phyloP scores from a whole-genome alignment of 2,329 filamentous ascomycete genomes.

The Aureobasidium subglaciale region DNA sequence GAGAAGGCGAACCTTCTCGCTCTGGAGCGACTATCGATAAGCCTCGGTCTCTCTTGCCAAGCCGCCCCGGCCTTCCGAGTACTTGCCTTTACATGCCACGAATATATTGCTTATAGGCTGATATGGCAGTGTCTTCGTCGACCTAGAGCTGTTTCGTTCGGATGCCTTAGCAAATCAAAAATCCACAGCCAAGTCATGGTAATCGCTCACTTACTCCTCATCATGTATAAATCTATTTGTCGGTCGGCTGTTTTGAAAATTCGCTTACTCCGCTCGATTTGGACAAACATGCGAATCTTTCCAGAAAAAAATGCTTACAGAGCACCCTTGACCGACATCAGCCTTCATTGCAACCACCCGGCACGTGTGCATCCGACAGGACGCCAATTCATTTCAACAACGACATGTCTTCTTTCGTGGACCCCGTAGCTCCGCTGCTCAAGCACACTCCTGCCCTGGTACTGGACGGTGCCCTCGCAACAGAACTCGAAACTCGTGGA shows the following conservation, averaged over 20 bases:
- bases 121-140: neutral
- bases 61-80: neutral
- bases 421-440: conserved; percentile 12
- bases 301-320: conserved; percentile 9
- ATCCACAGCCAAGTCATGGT: too few species aligned
- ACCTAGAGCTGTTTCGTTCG: too few species aligned
- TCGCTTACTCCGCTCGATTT: conserved; percentile 3
- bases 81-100: neutral
- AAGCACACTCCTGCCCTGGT: conserved; percentile 25
- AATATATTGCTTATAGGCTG: neutral
- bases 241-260: neutral
- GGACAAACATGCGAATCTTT: conserved; percentile 9
- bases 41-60: neutral
- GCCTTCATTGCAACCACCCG: neutral
- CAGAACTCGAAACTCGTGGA: conserved; percentile 39
- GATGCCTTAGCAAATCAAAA: too few species aligned
- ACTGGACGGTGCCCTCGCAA: conserved; percentile 43
- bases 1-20: neutral
- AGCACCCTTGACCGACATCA: conserved; percentile 1
- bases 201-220: too few species aligned
- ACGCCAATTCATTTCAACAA: neutral
- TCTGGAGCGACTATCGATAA: conserved; percentile 2
- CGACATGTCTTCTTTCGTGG: neutral
- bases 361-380: neutral
- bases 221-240: neutral